A percentile compares a stretch with the other conserved stretches of the same genome.
Evolutionary conservation across 208 protist species (phyloP).

Genomic region (Endotrypanum monterogeii): DNA sequence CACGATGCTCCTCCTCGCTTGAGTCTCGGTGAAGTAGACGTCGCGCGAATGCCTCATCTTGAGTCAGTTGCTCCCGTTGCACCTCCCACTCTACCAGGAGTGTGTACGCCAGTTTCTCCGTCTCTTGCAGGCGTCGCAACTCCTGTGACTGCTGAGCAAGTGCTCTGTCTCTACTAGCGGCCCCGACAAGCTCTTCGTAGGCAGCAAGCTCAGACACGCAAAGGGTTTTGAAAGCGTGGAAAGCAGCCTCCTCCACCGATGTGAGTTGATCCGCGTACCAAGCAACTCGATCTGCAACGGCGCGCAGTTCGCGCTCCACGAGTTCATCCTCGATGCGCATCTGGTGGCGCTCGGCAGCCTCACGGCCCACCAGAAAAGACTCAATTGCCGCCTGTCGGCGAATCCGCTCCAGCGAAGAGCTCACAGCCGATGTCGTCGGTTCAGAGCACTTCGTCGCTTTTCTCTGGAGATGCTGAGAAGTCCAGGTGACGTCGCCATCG

Average conservation of each 20-base stretch:
- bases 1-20: constrained; percentile 9
- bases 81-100: constrained; percentile 32
- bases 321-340: constrained; percentile 61
- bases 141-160: constrained; percentile 35
- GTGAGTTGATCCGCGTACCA: constrained; percentile 20
- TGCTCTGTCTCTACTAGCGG: constrained; percentile 17
- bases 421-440: background rate
- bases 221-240: background rate
- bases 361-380: constrained; percentile 31
- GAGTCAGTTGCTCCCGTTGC: constrained; percentile 23
- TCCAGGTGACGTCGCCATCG: too few species aligned
- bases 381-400: constrained; percentile 33
- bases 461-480: background rate
- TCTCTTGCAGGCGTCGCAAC: constrained; percentile 39
- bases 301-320: constrained; percentile 23
- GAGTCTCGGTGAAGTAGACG: constrained; percentile 6
- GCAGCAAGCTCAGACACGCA: constrained; percentile 12
- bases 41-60: constrained; percentile 20
- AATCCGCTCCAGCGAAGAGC: constrained; percentile 24
- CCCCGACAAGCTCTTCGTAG: constrained; percentile 26
- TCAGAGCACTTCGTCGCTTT: background rate
- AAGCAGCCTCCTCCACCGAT: constrained; percentile 1
- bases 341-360: constrained; percentile 30
- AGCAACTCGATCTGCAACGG: constrained; percentile 30
- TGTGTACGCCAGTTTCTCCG: constrained; percentile 32